Evolutionary conservation across 148 eudicot species (phyloP).

Genomic region (Nepenthes mirabilis): DNA sequence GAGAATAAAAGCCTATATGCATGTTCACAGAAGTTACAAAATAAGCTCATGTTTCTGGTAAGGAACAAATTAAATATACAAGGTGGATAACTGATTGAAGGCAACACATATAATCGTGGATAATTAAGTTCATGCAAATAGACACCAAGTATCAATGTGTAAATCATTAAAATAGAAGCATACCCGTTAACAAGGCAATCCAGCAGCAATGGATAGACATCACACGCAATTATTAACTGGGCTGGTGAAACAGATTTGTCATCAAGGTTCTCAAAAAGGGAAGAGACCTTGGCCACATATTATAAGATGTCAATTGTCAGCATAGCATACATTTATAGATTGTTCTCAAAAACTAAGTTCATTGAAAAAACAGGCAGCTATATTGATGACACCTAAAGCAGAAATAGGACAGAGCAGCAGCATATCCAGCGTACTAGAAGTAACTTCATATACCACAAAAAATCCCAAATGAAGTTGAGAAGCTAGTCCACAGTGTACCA

Average conservation of each 20-base stretch:
- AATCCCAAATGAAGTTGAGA: too few relatives aligned
- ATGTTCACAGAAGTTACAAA: background rate
- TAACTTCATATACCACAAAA: too few relatives aligned
- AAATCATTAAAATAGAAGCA: slow-evolving; percentile 4
- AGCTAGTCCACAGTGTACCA: too few relatives aligned
- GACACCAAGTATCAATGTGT: background rate
- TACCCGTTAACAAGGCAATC: slow-evolving; percentile 78
- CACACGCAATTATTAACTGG: slow-evolving; percentile 37
- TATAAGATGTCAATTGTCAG: background rate
- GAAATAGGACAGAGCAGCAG: too few relatives aligned
- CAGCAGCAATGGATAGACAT: slow-evolving; percentile 72
- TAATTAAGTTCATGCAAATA: too few relatives aligned
- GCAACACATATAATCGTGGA: too few relatives aligned
- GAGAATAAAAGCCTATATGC: too few relatives aligned
- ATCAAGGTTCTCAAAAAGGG: slow-evolving; percentile 49
- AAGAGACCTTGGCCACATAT: slow-evolving; percentile 47
- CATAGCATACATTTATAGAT: background rate
- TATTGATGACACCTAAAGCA: too few relatives aligned
- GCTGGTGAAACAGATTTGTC: slow-evolving; percentile 32
- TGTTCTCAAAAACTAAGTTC: too few relatives aligned
- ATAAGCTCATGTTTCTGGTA: background rate
- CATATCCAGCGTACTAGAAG: too few relatives aligned
- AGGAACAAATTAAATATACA: background rate
- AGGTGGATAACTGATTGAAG: background rate
- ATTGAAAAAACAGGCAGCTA: too few relatives aligned